These are phyloP conservation scores for Populus deltoides DNA, from an alignment of 345 rosid species.

Conservation along the genomic window DNA sequence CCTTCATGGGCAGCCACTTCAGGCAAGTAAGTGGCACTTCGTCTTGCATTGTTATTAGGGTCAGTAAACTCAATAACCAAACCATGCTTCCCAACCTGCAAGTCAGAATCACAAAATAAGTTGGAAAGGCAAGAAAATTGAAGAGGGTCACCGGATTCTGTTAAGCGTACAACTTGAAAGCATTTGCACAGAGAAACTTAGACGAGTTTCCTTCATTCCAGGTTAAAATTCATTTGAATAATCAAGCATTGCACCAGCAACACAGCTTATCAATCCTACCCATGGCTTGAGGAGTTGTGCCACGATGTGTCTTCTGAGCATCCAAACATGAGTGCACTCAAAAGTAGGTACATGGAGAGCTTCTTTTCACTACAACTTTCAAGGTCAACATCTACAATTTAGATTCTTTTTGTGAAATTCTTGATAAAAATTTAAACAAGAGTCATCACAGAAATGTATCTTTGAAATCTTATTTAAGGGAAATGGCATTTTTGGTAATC, in stretches of 20 bases:
- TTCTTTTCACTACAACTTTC: neutral
- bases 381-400: neutral
- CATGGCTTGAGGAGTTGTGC: neutral
- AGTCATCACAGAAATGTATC: neutral
- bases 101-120: slow-evolving; percentile 3
- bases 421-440: neutral
- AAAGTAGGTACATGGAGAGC: neutral
- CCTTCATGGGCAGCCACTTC: slow-evolving; percentile 99
- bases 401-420: neutral
- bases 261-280: neutral
- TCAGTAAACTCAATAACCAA: slow-evolving; percentile 85
- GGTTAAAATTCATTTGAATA: neutral
- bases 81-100: slow-evolving; percentile 90
- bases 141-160: neutral
- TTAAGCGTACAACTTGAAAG: neutral
- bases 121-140: neutral
- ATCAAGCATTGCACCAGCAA: neutral
- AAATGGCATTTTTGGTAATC: neutral
- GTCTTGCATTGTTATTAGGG: slow-evolving; percentile 57
- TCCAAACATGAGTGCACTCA: neutral
- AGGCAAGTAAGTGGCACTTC: slow-evolving; percentile 93
- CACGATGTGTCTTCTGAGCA: neutral
- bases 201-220: neutral
- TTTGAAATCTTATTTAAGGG: neutral
- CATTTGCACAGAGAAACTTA: neutral